These are phyloP conservation scores for Themeda triandra DNA, from an alignment of 176 grass and related monocot genomes.

Conservation along the genomic window DNA sequence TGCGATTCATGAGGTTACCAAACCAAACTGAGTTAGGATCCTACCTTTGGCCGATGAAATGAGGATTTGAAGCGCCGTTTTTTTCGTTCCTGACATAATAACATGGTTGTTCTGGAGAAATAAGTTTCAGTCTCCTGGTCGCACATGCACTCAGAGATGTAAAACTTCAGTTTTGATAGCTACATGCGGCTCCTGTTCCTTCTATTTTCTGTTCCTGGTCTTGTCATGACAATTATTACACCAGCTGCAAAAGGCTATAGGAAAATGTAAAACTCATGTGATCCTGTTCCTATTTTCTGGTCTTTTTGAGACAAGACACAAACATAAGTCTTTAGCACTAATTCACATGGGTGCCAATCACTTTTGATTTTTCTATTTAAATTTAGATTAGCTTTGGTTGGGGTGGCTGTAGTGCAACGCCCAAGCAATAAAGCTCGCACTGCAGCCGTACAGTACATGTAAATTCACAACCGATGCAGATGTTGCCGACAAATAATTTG, in stretches of 20 bases:
- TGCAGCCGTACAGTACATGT: no score
- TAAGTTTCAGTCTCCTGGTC: constrained; percentile 19
- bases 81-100: neutral
- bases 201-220: neutral
- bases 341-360: no score
- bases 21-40: constrained; percentile 23
- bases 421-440: no score
- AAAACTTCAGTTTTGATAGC: neutral
- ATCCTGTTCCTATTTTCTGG: no score
- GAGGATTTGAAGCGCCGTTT: constrained; percentile 5
- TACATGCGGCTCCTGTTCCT: neutral
- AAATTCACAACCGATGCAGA: no score
- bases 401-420: neutral
- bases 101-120: constrained; percentile 1
- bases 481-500: no score
- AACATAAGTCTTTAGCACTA: no score
- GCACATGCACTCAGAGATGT: neutral
- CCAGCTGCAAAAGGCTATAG: neutral
- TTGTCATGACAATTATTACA: neutral
- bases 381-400: no score
- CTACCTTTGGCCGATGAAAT: constrained; percentile 5
- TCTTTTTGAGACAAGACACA: no score
- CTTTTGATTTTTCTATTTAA: no score
- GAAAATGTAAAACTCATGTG: neutral
- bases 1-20: constrained; percentile 89